Percentiles rank a stretch among this genome's conserved stretches.
These are phyloP conservation scores for Ustilago vetiveriae DNA, from an alignment of 1,284 basidiomycete species.

Conservation along the genomic window DNA sequence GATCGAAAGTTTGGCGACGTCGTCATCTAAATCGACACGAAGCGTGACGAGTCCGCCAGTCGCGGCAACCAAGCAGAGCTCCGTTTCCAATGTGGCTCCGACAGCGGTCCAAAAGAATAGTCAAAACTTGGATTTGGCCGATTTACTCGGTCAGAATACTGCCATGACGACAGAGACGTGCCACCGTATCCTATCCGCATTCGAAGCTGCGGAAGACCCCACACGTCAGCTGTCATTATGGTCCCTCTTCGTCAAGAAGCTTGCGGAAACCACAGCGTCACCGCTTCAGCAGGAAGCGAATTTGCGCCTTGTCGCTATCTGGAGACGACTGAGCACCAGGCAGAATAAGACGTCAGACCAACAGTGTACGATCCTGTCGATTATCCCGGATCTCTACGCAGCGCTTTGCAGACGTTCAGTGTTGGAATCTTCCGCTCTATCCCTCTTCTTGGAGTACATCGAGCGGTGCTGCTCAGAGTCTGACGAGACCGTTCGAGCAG, in stretches of 20 bases:
- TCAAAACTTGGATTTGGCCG: not conserved
- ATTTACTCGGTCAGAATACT: not conserved
- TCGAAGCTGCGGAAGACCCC: constrained; percentile 5
- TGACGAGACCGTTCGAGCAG: constrained; percentile 34
- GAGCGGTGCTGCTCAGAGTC: not conserved
- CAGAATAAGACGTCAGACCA: constrained; percentile 4
- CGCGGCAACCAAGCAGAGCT: too few relatives aligned
- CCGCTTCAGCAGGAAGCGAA: not conserved
- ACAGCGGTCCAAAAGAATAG: too few relatives aligned
- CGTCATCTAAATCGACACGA: too few relatives aligned
- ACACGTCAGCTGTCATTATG: constrained; percentile 4
- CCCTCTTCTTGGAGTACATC: constrained; percentile 12
- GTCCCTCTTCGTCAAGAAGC: constrained; percentile 19
- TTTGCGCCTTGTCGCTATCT: not conserved
- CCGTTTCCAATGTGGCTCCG: not conserved
- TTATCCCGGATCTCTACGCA: constrained; percentile 14
- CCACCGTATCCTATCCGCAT: not conserved
- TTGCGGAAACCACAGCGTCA: constrained; percentile 8
- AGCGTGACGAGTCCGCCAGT: too few relatives aligned
- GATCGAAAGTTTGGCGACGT: constrained; percentile 3
- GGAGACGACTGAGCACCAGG: not conserved
- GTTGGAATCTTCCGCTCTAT: not conserved
- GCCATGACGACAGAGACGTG: not conserved
- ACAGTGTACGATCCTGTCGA: constrained; percentile 4
- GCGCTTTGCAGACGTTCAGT: constrained; percentile 4